Conservation (phyloP, 2,329 filamentous ascomycete genomes). For the Pseudogymnoascus sp. region DNA sequence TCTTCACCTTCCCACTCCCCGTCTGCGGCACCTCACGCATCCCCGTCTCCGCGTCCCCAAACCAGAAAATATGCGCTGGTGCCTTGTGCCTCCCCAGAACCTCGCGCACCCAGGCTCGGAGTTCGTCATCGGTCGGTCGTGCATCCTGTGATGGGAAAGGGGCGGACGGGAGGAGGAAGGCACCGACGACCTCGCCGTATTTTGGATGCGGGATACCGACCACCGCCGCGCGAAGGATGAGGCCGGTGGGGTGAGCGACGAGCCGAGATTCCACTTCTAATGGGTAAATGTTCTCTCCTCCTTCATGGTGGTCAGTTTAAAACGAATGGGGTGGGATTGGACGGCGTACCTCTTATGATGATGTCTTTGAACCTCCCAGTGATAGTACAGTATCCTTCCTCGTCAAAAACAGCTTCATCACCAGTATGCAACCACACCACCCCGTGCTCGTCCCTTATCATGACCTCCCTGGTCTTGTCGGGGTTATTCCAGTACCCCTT, state of each 20-base stretch:
- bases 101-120: slow-evolving; percentile 55
- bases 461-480: slow-evolving; percentile 59
- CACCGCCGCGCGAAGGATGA: slow-evolving; percentile 55
- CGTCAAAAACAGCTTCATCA: slow-evolving; percentile 61
- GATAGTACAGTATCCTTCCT: slow-evolving; percentile 61
- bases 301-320: slow-evolving; percentile 27
- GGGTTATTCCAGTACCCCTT: slow-evolving; percentile 61
- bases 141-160: slow-evolving; percentile 16
- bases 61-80: slow-evolving; percentile 67
- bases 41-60: slow-evolving; percentile 51
- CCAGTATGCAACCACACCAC: slow-evolving; percentile 58
- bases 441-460: slow-evolving; percentile 44
- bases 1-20: slow-evolving; percentile 65
- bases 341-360: slow-evolving; percentile 56
- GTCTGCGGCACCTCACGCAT: slow-evolving; percentile 52
- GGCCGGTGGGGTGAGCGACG: slow-evolving; percentile 46
- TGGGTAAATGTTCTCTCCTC: slow-evolving; percentile 67
- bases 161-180: slow-evolving; percentile 44
- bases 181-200: slow-evolving; percentile 65
- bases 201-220: slow-evolving; percentile 61
- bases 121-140: slow-evolving; percentile 41
- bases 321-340: neutral
- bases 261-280: slow-evolving; percentile 69
- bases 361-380: slow-evolving; percentile 74
- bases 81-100: slow-evolving; percentile 60